Base-by-base conservation (phyloP, 176 grass and related monocot species). In the Paspalum notatum region DNA sequence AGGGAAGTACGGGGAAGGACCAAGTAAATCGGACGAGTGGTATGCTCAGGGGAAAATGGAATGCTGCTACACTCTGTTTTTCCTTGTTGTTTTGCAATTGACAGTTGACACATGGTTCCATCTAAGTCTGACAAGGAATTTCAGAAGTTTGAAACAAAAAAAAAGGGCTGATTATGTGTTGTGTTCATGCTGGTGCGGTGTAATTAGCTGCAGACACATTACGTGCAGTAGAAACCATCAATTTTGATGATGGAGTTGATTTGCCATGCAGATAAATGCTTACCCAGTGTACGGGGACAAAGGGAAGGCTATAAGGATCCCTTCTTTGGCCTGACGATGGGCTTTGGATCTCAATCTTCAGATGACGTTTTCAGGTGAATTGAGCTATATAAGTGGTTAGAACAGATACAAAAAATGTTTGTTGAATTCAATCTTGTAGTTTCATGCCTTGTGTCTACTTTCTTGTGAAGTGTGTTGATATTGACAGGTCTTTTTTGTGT, bases 291-390 rank as follows among this genome's bases (percentile, higher is more conserved):
- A 93, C 52, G 88, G 95, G 48, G 79, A 85, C 68, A 98, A 91
- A 74, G 95, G 87, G 66, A 98, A 93, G 72, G 95, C 92, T n/a
- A n/a, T 52, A 98, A 93, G 60, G 95, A 98, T 76, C 92, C 95
- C 24, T 91, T 98, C 68, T 95, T 98, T 37, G 92, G 92, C n/a
- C 90, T 98, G 81, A 93, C 95, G 59, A 91, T 98, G 95, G 92
- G 92, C 74, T 74, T 88, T 71, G 68, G 51, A 58, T 98, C 92
- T 20, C 95, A 95, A 85, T 83, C 88, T 77, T 79, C 92, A 26
- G 73, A 78, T 64, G 95, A 95, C 71, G 68, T 94, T 84, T 95
- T 95, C 86, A 92, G 90, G 95, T 95, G 85, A 91, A 91, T 77
- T 89, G 85, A 66, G 65, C 38, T 66, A 89, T 63, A 85, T 75